Conservation (phyloP, 352 stramenopile species). For the Phytophthora palmivora region DNA sequence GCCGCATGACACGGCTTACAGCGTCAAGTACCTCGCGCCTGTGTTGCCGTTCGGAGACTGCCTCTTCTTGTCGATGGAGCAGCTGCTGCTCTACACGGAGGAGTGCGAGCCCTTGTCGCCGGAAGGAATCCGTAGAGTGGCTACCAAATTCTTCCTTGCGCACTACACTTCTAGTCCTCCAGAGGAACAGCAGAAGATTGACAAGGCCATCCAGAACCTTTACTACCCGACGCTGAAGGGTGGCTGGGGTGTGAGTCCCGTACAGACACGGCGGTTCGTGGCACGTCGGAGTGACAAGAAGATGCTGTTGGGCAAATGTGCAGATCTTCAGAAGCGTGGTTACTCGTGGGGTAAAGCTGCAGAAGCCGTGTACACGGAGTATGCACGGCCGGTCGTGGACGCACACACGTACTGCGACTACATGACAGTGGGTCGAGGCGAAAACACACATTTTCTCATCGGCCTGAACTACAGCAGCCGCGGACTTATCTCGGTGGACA, state of each 20-base stretch:
- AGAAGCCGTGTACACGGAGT: conserved; percentile 80
- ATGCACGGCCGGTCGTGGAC: conserved; percentile 73
- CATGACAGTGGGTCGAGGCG: conserved; percentile 79
- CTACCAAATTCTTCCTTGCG: conserved; percentile 78
- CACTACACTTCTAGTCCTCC: conserved; percentile 68
- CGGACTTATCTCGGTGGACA: conserved; percentile 85
- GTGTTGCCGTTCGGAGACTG: conserved; percentile 87
- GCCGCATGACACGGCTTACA: conserved; percentile 88
- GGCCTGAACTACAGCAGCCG: conserved; percentile 82
- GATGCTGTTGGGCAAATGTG: conserved; percentile 78
- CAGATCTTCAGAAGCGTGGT: conserved; percentile 78
- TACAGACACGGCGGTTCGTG: conserved; percentile 85
- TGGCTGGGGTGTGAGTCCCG: conserved; percentile 84
- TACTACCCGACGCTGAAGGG: conserved; percentile 86
- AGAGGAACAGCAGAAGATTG: conserved; percentile 78
- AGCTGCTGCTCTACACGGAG: conserved; percentile 86
- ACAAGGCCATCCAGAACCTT: conserved; percentile 86
- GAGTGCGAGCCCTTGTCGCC: conserved; percentile 80
- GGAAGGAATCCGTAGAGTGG: conserved; percentile 73
- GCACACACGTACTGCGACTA: conserved; percentile 88
- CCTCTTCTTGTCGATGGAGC: conserved; percentile 89
- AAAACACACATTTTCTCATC: conserved; percentile 83
- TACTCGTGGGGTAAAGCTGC: conserved; percentile 81
- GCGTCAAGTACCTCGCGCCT: conserved; percentile 87
- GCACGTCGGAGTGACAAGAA: conserved; percentile 71